These are phyloP conservation scores for Castanea mollissima DNA, from an alignment of 306 rosid species.

Conservation along the genomic window DNA sequence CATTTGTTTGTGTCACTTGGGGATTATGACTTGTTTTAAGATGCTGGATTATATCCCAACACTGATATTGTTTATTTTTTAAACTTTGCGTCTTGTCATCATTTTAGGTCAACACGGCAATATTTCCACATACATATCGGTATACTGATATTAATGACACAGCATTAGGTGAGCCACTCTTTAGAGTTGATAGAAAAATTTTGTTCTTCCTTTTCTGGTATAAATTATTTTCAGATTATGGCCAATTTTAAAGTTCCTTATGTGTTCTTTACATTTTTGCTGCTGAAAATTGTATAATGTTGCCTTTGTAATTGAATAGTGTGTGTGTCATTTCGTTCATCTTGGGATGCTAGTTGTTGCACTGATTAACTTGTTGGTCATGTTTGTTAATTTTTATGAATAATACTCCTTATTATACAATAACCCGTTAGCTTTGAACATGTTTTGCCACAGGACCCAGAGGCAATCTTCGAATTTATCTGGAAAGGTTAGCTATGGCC, in stretches of 20 bases:
- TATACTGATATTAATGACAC: conserved; percentile 39
- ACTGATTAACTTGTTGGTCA: background rate
- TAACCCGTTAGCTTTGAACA: background rate
- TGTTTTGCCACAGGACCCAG: conserved; percentile 53
- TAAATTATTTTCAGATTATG: background rate
- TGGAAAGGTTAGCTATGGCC: conserved; percentile 60
- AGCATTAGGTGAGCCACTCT: conserved; percentile 63
- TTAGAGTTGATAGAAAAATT: background rate
- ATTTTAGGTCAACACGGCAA: conserved; percentile 61
- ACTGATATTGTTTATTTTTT: conserved; percentile 12
- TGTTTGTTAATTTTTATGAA: background rate
- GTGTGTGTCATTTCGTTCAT: background rate
- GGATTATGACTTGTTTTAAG: conserved; percentile 7
- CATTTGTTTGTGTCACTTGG: conserved; percentile 17
- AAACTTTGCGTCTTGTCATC: conserved; percentile 23
- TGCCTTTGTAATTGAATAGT: background rate
- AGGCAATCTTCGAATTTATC: conserved; percentile 66
- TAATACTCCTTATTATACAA: background rate
- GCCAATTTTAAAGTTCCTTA: background rate
- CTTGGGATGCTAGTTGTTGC: background rate
- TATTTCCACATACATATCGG: conserved; percentile 71
- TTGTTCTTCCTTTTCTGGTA: background rate
- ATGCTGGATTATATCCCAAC: conserved; percentile 12
- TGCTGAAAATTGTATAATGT: background rate
- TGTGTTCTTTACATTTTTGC: background rate